Conservation (phyloP, 371 early-diverging fungal species). For the Rhizopus delemar region DNA sequence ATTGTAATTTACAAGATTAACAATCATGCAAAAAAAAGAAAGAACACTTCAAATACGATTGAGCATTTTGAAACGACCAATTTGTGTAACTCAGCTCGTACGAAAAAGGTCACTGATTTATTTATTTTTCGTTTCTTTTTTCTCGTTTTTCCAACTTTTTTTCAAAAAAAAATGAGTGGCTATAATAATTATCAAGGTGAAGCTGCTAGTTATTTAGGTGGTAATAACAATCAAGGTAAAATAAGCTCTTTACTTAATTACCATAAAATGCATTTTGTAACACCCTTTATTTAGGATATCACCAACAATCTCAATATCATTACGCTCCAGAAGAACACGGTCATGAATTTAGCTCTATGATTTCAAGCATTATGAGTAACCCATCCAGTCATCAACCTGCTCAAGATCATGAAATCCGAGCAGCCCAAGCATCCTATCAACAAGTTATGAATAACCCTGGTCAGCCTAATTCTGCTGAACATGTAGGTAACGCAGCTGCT, state of each 20-base stretch:
- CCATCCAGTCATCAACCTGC: constrained; percentile 18
- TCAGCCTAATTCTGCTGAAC: constrained; percentile 33
- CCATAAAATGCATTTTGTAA: constrained; percentile 15
- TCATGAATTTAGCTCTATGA: constrained; percentile 21
- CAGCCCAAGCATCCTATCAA: constrained; percentile 31
- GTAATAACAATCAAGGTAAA: constrained; percentile 7
- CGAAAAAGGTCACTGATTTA: not conserved
- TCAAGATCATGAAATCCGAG: constrained; percentile 31
- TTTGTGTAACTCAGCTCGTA: not conserved
- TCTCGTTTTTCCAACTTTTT: not conserved
- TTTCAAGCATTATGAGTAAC: constrained; percentile 30
- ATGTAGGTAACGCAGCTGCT: constrained; percentile 58
- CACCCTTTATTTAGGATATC: constrained; percentile 4
- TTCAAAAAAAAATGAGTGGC: constrained; percentile 4
- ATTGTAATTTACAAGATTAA: too few relatives aligned
- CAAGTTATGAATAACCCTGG: constrained; percentile 22
- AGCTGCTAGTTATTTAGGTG: constrained; percentile 35
- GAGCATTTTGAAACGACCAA: not conserved
- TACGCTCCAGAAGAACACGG: constrained; percentile 14
- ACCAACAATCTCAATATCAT: not conserved
- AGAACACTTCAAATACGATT: too few relatives aligned
- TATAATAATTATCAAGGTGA: constrained; percentile 29
- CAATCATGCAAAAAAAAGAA: too few relatives aligned
- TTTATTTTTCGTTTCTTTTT: not conserved
- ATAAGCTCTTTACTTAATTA: constrained; percentile 14